A percentile compares a stretch with the other conserved stretches of the same genome.
Conservation (phyloP, 768 basidiomycete genomes). For the Mycena crocata region DNA sequence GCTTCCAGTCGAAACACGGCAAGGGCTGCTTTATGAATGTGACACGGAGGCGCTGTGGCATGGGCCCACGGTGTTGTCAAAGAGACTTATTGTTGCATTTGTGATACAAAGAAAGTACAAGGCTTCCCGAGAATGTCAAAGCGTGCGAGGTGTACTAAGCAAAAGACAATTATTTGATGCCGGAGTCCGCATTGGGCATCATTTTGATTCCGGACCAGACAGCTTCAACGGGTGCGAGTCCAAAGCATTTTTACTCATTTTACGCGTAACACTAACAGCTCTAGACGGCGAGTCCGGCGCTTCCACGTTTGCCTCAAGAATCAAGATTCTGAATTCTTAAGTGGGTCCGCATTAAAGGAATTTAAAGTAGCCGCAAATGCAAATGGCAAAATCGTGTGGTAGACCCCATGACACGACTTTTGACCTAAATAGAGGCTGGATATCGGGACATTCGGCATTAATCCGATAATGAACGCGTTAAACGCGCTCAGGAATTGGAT, state of each 20-base stretch:
- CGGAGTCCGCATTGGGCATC: not conserved
- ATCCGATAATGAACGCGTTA: no score
- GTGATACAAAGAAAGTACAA: constrained; percentile 20
- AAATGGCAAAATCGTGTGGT: not conserved
- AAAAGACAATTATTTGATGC: constrained; percentile 9
- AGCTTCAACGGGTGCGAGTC: no score
- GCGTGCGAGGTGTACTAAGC: constrained; percentile 16
- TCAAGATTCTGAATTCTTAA: not conserved
- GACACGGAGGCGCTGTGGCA: constrained; percentile 8
- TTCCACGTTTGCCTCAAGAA: no score
- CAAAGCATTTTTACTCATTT: no score
- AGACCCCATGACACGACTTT: not conserved
- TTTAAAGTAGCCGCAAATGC: no score
- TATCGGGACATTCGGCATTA: no score
- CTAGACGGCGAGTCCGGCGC: no score
- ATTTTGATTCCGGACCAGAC: no score
- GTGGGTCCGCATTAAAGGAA: not conserved
- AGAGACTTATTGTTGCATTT: constrained; percentile 21
- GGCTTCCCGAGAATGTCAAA: constrained; percentile 1
- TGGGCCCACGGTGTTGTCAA: constrained; percentile 14
- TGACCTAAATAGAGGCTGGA: no score
- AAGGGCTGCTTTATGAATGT: constrained; percentile 5
- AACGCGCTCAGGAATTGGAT: no score
- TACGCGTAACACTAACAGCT: no score
- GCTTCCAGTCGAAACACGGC: not conserved